Conservation (phyloP, 2,329 filamentous ascomycete species). For the Colletotrichum siamense region DNA sequence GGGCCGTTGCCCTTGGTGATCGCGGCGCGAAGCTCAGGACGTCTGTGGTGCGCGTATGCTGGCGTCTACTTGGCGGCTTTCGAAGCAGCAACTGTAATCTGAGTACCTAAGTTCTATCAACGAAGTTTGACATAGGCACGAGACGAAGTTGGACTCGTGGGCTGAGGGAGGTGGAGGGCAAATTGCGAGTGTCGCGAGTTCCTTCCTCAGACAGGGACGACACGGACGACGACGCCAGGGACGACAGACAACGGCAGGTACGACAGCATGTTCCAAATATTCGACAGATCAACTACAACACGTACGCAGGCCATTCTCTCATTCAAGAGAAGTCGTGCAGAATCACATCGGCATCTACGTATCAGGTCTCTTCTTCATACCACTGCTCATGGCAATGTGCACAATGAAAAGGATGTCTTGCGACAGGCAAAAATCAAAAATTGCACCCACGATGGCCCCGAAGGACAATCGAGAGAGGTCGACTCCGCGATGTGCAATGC, state of each 20-base stretch:
- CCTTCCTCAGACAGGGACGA: neutral
- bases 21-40: neutral
- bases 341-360: fast-evolving
- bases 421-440: constrained; percentile 30
- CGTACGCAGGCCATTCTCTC: too few species aligned
- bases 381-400: constrained; percentile 39
- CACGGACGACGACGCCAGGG: too few species aligned
- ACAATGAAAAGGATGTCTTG: constrained; percentile 47
- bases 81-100: neutral
- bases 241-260: too few species aligned
- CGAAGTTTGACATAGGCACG: neutral
- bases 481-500: constrained; percentile 52
- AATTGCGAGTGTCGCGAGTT: neutral
- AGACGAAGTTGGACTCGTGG: neutral
- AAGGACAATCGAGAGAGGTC: constrained; percentile 22
- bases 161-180: neutral
- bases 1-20: neutral
- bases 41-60: too few species aligned
- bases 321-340: too few species aligned
- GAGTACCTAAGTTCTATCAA: fast-evolving
- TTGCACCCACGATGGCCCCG: constrained; percentile 19
- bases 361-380: constrained; percentile 44
- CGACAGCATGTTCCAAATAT: too few species aligned
- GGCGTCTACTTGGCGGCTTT: neutral
- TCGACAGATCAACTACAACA: too few species aligned